These are phyloP conservation scores for Didymella keratinophila DNA, from an alignment of 2,329 filamentous ascomycete species.

Conservation along the genomic window DNA sequence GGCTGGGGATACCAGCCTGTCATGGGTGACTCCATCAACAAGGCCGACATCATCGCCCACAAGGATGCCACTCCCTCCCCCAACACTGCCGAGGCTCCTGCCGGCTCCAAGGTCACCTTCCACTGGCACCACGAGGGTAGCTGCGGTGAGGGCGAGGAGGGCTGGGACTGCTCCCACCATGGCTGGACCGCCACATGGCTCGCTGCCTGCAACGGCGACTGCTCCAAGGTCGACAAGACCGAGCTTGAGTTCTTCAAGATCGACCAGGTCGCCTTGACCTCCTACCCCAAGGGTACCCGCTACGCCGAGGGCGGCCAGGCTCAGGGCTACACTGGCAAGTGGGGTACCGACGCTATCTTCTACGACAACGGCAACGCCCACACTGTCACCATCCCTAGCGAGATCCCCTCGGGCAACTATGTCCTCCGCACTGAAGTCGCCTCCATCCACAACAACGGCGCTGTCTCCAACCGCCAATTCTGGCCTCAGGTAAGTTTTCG, in stretches of 20 bases:
- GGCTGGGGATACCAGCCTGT: slow-evolving; percentile 45
- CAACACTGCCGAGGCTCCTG: slow-evolving; percentile 39
- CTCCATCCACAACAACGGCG: slow-evolving; percentile 48
- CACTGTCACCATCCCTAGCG: slow-evolving; percentile 43
- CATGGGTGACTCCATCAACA: slow-evolving; percentile 36
- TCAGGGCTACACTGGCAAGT: slow-evolving; percentile 39
- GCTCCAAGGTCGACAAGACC: slow-evolving; percentile 41
- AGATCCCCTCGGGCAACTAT: slow-evolving; percentile 46
- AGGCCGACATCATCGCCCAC: slow-evolving; percentile 44
- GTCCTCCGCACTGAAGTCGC: slow-evolving; percentile 48
- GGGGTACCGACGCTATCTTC: slow-evolving; percentile 47
- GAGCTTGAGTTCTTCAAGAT: slow-evolving; percentile 48
- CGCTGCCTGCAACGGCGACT: slow-evolving; percentile 46
- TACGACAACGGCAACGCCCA: slow-evolving; percentile 45
- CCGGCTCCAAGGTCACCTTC: slow-evolving; percentile 43
- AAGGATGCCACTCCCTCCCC: slow-evolving; percentile 40
- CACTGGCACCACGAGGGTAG: slow-evolving; percentile 42
- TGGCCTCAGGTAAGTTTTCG: slow-evolving; percentile 36
- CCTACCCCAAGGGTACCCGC: slow-evolving; percentile 39
- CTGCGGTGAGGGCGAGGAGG: slow-evolving; percentile 36
- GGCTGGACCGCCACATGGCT: slow-evolving; percentile 46
- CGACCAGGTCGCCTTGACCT: slow-evolving; percentile 37
- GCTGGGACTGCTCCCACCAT: slow-evolving; percentile 47
- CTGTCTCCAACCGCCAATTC: slow-evolving; percentile 43
- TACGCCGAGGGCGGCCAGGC: slow-evolving; percentile 29